Evolutionary conservation across 495 filamentous ascomycete genomes (phyloP).

Genomic region (Rhizodiscina lignyota): DNA sequence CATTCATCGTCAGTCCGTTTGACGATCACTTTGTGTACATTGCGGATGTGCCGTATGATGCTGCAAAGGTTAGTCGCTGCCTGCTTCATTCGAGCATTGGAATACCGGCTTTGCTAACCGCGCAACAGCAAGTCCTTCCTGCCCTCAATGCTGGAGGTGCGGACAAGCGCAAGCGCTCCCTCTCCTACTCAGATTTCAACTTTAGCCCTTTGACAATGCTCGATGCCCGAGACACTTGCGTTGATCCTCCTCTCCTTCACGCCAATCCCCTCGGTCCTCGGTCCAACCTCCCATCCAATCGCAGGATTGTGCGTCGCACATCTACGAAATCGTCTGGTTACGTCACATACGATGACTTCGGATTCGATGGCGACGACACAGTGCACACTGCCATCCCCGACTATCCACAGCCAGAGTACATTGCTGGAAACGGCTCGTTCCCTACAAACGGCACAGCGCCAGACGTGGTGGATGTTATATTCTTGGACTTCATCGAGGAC

Average conservation of each 20-base stretch:
- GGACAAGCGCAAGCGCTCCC: conserved; percentile 23
- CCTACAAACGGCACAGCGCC: conserved; percentile 15
- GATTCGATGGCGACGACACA: conserved; percentile 24
- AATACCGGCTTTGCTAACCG: conserved; percentile 1
- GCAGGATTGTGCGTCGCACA: conserved; percentile 25
- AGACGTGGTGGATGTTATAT: conserved; percentile 17
- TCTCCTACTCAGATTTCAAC: conserved; percentile 12
- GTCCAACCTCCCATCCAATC: neutral
- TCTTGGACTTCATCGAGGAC: conserved; percentile 18
- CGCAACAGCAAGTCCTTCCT: conserved; percentile 16
- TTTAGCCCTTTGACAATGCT: conserved; percentile 17
- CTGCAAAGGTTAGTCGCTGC: conserved; percentile 12
- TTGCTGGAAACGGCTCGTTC: conserved; percentile 19
- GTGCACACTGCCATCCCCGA: conserved; percentile 15
- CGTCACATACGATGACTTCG: conserved; percentile 26
- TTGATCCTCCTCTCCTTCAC: conserved; percentile 20
- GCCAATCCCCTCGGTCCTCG: conserved; percentile 4
- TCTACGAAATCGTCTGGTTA: conserved; percentile 20
- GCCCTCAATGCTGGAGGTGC: conserved; percentile 24
- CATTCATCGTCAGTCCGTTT: conserved; percentile 25
- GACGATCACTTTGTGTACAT: conserved; percentile 20
- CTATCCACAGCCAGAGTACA: conserved; percentile 10
- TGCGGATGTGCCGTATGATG: conserved; percentile 20
- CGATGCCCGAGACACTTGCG: conserved; percentile 24
- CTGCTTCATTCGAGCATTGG: neutral